Conservation (phyloP, 2,329 filamentous ascomycete genomes). For the Hirsutella thompsonii region DNA sequence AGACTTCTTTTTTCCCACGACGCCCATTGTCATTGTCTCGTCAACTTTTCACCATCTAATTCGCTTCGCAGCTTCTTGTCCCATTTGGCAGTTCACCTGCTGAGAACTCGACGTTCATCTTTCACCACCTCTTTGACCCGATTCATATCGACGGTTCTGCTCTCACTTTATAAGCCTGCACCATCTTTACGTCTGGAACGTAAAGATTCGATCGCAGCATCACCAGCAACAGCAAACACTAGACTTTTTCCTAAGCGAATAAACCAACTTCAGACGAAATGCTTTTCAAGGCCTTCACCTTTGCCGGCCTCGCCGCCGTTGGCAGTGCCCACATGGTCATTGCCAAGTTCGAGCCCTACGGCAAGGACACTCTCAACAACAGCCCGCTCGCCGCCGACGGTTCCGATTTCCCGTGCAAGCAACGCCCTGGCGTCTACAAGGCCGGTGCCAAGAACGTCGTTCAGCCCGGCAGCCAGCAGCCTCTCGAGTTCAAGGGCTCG, state of each 20-base stretch:
- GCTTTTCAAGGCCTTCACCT: constrained; percentile 34
- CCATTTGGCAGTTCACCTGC: background rate
- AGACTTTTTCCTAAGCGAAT: background rate
- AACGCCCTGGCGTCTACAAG: constrained; percentile 30
- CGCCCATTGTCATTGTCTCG: background rate
- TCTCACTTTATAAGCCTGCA: background rate
- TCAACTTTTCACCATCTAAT: background rate
- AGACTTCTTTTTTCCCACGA: too few relatives aligned
- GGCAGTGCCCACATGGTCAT: constrained; percentile 69
- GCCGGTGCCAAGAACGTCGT: constrained; percentile 43
- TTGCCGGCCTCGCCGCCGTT: constrained; percentile 43
- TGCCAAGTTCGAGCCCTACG: constrained; percentile 52
- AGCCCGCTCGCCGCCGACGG: constrained; percentile 48
- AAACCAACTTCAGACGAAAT: constrained; percentile 23
- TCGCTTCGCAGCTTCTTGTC: background rate
- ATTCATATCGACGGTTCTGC: constrained; percentile 14
- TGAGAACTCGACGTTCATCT: background rate
- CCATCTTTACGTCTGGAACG: constrained; percentile 18
- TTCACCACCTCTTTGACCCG: background rate
- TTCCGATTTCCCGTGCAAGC: constrained; percentile 74
- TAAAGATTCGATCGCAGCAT: constrained; percentile 7
- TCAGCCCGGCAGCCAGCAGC: constrained; percentile 24
- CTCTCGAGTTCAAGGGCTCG: constrained; percentile 53
- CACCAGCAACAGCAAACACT: background rate
- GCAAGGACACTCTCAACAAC: constrained; percentile 32